A percentile compares a stretch with the other conserved stretches of the same genome.
Conservation (phyloP, 805 yeast genomes). For the Aciculoconidium aculeatum region DNA sequence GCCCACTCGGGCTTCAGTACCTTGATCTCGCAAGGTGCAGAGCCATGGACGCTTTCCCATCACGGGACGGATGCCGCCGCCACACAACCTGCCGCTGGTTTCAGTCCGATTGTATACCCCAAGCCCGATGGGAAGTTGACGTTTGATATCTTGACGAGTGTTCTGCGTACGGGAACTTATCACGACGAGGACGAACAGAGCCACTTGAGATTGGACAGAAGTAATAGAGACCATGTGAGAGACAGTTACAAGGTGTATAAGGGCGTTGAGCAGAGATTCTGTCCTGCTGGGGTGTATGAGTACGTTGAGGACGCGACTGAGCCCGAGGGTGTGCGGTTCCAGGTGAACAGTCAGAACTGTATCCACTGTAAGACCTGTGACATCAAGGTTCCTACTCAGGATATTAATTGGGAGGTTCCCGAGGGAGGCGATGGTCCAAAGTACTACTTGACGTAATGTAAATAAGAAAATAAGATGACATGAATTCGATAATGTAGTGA, state of each 20-base stretch:
- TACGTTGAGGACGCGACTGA: constrained; percentile 64
- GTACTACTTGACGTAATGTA: constrained; percentile 68
- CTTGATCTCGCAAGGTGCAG: constrained; percentile 66
- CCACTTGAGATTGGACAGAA: constrained; percentile 70
- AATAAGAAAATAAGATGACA: constrained; percentile 2
- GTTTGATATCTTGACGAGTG: constrained; percentile 90
- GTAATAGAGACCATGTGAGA: constrained; percentile 64
- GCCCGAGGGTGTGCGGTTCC: constrained; percentile 69
- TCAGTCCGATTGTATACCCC: constrained; percentile 76
- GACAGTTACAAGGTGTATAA: constrained; percentile 66
- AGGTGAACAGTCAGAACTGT: constrained; percentile 94
- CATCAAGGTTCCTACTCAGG: constrained; percentile 92
- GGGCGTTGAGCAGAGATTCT: constrained; percentile 88
- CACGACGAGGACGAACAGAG: constrained; percentile 93
- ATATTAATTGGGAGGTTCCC: constrained; percentile 94
- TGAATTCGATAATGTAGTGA: neutral
- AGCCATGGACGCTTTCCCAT: constrained; percentile 83
- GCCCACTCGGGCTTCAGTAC: constrained; percentile 81
- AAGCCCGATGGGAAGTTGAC: constrained; percentile 94
- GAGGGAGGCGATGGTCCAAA: constrained; percentile 99
- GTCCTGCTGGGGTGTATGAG: constrained; percentile 99
- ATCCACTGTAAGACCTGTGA: constrained; percentile 98
- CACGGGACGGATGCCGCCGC: constrained; percentile 63
- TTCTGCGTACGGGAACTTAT: constrained; percentile 91
- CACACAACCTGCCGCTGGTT: constrained; percentile 64